A percentile compares a stretch with the other conserved stretches of the same genome.
phyloP scores from a whole-genome alignment of 2,329 filamentous ascomycete genomes.

The Clonostachys rhizophaga region DNA sequence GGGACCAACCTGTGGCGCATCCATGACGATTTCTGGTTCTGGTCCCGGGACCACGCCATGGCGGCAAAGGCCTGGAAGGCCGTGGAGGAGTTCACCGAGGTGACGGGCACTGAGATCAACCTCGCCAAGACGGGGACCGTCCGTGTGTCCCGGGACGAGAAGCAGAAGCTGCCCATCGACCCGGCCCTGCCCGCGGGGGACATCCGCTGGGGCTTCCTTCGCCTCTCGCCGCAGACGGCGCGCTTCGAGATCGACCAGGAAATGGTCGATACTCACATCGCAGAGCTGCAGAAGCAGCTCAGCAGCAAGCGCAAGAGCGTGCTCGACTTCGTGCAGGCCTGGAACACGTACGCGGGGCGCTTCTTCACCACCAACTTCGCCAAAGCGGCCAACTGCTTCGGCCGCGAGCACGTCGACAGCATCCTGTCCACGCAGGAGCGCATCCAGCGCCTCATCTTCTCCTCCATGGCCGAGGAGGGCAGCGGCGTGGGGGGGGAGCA shows the following conservation, averaged over 20 bases:
- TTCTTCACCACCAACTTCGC: constrained; percentile 52
- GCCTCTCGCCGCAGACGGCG: constrained; percentile 44
- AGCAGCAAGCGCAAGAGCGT: constrained; percentile 42
- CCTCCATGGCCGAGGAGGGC: constrained; percentile 16
- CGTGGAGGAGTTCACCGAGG: constrained; percentile 45
- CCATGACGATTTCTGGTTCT: constrained; percentile 65
- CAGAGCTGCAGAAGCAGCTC: constrained; percentile 55
- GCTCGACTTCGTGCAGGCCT: constrained; percentile 38
- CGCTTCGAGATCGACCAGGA: constrained; percentile 55
- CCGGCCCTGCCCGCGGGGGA: constrained; percentile 37
- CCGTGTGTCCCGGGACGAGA: constrained; percentile 24
- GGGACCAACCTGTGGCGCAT: constrained; percentile 55
- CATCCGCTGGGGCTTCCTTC: constrained; percentile 51
- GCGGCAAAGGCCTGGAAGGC: constrained; percentile 56
- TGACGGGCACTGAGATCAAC: constrained; percentile 56
- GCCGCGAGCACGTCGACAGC: constrained; percentile 43
- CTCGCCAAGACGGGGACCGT: constrained; percentile 41
- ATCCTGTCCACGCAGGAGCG: constrained; percentile 44
- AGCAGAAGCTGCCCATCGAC: constrained; percentile 12
- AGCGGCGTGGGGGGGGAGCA: constrained; percentile 1
- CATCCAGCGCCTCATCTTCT: constrained; percentile 43
- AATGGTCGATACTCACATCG: constrained; percentile 54
- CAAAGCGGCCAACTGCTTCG: constrained; percentile 44
- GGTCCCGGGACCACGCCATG: constrained; percentile 45
- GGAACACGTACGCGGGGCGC: constrained; percentile 46